A percentile compares a stretch with the other conserved stretches of the same genome.
Evolutionary conservation across 768 basidiomycete genomes (phyloP).

Genomic region (Strobilomyces confusus): DNA sequence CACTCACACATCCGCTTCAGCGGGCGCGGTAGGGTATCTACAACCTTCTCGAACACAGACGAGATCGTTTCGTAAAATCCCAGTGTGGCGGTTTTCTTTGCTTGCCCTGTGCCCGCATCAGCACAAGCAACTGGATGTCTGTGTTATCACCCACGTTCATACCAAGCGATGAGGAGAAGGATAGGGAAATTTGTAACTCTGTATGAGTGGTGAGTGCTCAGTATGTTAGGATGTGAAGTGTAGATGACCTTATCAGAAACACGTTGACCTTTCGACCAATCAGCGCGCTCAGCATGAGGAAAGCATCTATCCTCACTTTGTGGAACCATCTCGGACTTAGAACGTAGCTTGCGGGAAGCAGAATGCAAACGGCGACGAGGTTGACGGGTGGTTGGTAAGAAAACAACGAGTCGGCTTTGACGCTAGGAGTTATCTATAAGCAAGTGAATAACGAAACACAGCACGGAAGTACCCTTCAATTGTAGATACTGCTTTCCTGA

Average conservation of each 20-base stretch:
- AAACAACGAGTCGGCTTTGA: slow-evolving; percentile 88
- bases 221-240: not conserved
- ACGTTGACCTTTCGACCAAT: slow-evolving; percentile 64
- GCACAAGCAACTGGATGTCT: not conserved
- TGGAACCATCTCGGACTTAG: slow-evolving; percentile 97
- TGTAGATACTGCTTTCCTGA: slow-evolving; percentile 87
- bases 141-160: slow-evolving; percentile 53
- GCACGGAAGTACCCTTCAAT: slow-evolving; percentile 74
- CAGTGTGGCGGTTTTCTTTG: slow-evolving; percentile 59
- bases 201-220: not conserved
- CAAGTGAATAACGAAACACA: not conserved
- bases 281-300: slow-evolving; percentile 11
- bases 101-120: slow-evolving; percentile 40
- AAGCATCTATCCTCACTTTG: slow-evolving; percentile 51
- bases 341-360: slow-evolving; percentile 83
- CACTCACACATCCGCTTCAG: slow-evolving; percentile 70
- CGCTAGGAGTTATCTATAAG: slow-evolving; percentile 39
- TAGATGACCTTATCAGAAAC: slow-evolving; percentile 70
- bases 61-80: slow-evolving; percentile 72
- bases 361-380: slow-evolving; percentile 76
- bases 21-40: slow-evolving; percentile 72
- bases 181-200: slow-evolving; percentile 84
- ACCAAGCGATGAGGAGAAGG: slow-evolving; percentile 72
- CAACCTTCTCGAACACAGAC: slow-evolving; percentile 60
- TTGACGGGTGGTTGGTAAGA: slow-evolving; percentile 95